These are phyloP conservation scores for Aspergillus panamensis DNA, from an alignment of 495 filamentous ascomycete genomes.

Conservation along the genomic window DNA sequence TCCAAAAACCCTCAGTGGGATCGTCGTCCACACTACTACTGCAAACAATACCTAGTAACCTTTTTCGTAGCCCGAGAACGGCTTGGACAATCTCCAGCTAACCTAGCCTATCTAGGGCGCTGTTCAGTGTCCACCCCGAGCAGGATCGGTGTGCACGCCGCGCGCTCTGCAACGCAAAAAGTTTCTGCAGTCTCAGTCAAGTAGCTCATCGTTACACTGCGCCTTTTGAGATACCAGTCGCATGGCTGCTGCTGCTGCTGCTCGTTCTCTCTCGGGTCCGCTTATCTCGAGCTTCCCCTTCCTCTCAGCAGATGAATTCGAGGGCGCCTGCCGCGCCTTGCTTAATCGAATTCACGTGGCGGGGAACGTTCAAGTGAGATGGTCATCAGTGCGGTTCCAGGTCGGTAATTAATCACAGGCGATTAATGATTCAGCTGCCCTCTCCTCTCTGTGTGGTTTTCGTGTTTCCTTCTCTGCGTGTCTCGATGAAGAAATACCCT, in stretches of 20 bases:
- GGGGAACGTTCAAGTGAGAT: slow-evolving; percentile 18
- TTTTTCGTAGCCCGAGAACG: slow-evolving; percentile 11
- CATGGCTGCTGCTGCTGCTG: slow-evolving; percentile 14
- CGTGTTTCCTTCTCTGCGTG: background rate
- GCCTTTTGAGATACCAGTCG: slow-evolving; percentile 22
- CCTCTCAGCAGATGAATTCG: slow-evolving; percentile 56
- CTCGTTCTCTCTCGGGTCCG: background rate
- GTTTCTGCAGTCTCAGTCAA: slow-evolving; percentile 14
- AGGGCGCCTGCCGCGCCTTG: slow-evolving; percentile 56
- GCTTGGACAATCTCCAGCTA: background rate
- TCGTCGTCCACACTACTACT: too few species aligned
- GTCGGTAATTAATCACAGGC: slow-evolving; percentile 19
- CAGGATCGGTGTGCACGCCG: slow-evolving; percentile 17
- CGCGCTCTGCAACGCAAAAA: slow-evolving; percentile 10
- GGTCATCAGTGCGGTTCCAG: slow-evolving; percentile 33
- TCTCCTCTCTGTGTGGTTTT: background rate
- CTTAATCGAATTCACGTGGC: slow-evolving; percentile 46
- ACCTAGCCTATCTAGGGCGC: background rate
- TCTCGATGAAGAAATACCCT: background rate
- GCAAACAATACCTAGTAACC: slow-evolving; percentile 11
- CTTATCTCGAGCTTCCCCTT: slow-evolving; percentile 47
- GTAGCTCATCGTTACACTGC: slow-evolving; percentile 17
- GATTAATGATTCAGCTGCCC: slow-evolving; percentile 3
- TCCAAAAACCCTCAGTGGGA: too few species aligned
- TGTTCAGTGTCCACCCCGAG: background rate